Evolutionary conservation across 2,329 filamentous ascomycete genomes (phyloP).

Genomic region (Myriosclerotinia curreyana): DNA sequence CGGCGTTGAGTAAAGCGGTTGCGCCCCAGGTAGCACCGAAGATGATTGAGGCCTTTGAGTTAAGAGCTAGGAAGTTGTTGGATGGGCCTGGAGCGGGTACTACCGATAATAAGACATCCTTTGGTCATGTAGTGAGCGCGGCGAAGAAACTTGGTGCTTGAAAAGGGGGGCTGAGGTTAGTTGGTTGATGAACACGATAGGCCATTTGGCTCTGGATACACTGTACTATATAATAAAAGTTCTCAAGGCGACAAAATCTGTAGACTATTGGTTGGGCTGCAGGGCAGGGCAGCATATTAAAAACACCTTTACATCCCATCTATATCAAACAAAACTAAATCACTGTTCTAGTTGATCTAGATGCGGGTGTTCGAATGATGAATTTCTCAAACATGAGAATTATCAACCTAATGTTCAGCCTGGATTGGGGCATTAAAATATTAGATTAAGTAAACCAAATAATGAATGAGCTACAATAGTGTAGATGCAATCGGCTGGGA

Average conservation of each 20-base stretch:
- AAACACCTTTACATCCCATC: not conserved
- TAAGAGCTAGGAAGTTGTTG: conserved; percentile 63
- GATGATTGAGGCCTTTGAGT: conserved; percentile 94
- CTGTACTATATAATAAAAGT: conserved; percentile 3
- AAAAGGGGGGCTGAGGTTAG: not conserved
- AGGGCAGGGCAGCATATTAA: not conserved
- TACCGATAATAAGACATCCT: conserved; percentile 13
- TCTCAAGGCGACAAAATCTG: not conserved
- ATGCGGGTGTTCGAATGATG: not conserved
- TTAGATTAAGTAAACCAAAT: not conserved
- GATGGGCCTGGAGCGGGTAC: conserved; percentile 32
- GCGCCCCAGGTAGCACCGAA: conserved; percentile 79
- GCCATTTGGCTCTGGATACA: not conserved
- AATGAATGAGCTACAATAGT: not conserved
- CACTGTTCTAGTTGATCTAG: not conserved
- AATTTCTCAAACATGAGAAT: not conserved
- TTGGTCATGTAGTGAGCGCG: conserved; percentile 13
- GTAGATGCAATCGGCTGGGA: not conserved
- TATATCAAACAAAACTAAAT: not conserved
- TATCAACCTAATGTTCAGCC: too few relatives aligned
- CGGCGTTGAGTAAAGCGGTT: conserved; percentile 73
- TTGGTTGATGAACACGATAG: not conserved
- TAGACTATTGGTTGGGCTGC: not conserved
- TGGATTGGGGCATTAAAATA: not conserved
- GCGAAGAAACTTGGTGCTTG: conserved; percentile 22